Evolutionary conservation across 1,284 basidiomycete species (phyloP).

Genomic region (Trametes versicolor): DNA sequence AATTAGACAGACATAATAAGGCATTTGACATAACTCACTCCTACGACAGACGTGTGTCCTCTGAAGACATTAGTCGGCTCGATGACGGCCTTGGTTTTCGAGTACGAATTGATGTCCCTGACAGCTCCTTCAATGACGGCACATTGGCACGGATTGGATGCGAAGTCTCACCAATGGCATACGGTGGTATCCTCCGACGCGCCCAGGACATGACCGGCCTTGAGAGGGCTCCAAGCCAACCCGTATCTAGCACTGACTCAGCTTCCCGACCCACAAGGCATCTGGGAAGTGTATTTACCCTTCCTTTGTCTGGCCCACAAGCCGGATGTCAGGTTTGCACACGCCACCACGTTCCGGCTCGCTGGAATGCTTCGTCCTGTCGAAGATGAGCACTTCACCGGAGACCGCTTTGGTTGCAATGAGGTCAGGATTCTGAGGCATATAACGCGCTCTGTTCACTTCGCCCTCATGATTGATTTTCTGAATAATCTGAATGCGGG

Average conservation of each 20-base stretch:
- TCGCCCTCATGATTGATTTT: constrained; percentile 97
- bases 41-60: constrained; percentile 91
- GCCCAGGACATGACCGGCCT: constrained; percentile 87
- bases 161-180: constrained; percentile 82
- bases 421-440: constrained; percentile 98
- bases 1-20: not conserved
- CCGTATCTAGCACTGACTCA: constrained; percentile 73
- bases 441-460: constrained; percentile 97
- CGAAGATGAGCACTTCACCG: constrained; percentile 94
- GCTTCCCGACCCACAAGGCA: not conserved
- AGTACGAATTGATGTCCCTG: constrained; percentile 94
- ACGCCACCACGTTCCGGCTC: constrained; percentile 88
- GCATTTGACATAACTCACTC: constrained; percentile 61
- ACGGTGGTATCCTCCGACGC: constrained; percentile 97
- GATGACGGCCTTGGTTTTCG: constrained; percentile 81
- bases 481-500: constrained; percentile 91
- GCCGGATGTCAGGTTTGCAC: constrained; percentile 91
- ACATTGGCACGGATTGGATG: not conserved
- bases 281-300: constrained; percentile 61
- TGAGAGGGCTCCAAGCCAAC: constrained; percentile 90
- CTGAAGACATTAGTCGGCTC: constrained; percentile 87
- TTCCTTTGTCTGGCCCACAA: constrained; percentile 92
- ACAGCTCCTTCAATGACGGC: not conserved
- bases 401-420: constrained; percentile 95
- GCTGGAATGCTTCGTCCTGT: constrained; percentile 96